Base-by-base conservation (phyloP, 306 rosid species). In the Cucurbita maxima region DNA sequence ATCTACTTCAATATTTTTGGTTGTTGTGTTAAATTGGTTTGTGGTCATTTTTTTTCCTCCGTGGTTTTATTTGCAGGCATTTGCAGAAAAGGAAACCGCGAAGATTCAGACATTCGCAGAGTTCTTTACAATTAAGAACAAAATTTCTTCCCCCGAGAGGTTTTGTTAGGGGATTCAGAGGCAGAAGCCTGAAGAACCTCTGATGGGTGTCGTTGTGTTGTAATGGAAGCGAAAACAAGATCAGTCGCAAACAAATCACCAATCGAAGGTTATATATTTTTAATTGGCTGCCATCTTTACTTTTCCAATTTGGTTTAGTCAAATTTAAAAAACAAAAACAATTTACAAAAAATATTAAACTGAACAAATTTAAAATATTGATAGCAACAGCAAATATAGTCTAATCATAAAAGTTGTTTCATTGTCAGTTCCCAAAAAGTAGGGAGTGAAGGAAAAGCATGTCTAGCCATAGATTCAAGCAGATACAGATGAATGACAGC, bases 1-100 rank as follows among this genome's bases (percentile, higher is more conserved):
- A 20, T 45, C 10, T 67, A 11, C n/a, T 45, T 20, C 34, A 6
- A 67, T 67, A 45, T 67, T 45, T 6, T 67, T 67, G 40, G 52
- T 67, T 67, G 19, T 45, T 67, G 19, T 45, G 73, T 45, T 67
- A 3, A 67, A 67, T 20, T 45, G 19, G 73, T 67, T 67, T 30
- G 2, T 47, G 41, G 54, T 69, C 30, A 12, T 50, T 69, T 19
- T 69, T 69, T 25, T 67, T 20, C 58, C 11, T 69, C 44, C 74
- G 18, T 48, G 74, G 58, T 48, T 47, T 69, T 69, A 48, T 47
- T 68, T 69, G 74, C 74, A 69, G 74, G 74, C 74, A 48, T 47
- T 7, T 69, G 12, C 58, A 13, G 45, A 69, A 47, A 25, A 9
- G 74, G 58, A 47, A 12, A 1, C 38, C 45, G 22, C 4, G 68